A percentile compares a stretch with the other conserved stretches of the same genome.
Conservation (phyloP, 345 rosid genomes). For the Turritis glabra region DNA sequence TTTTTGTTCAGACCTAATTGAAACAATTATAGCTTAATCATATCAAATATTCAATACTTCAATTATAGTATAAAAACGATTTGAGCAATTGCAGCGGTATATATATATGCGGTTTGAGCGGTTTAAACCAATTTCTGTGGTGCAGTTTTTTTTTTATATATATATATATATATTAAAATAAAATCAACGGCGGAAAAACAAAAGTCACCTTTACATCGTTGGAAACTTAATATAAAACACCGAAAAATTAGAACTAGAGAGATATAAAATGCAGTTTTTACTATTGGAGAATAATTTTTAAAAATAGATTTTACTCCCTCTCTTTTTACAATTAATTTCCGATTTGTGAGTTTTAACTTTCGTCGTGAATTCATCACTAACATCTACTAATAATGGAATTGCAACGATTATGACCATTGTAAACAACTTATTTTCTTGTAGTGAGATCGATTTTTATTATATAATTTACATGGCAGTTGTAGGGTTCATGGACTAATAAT, state of each 20-base stretch:
- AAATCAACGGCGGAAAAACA: no score
- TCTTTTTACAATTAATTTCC: neutral
- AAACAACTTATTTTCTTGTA: neutral
- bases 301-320: no score
- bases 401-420: neutral
- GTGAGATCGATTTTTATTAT: neutral
- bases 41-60: neutral
- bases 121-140: neutral
- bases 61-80: neutral
- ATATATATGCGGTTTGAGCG: neutral
- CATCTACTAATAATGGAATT: no score
- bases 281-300: no score
- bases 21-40: neutral
- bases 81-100: neutral
- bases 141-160: neutral
- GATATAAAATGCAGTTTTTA: neutral
- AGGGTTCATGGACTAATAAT: neutral
- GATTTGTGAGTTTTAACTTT: no score
- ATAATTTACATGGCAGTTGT: neutral
- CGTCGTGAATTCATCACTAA: no score
- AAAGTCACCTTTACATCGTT: no score
- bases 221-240: no score
- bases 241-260: no score
- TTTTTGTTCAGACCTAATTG: no score
- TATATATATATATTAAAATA: no score